Evolutionary conservation across 2,329 filamentous ascomycete genomes (phyloP), one percentile per base, ranked within the genome.

Genomic region (Geosmithia morbida): DNA sequence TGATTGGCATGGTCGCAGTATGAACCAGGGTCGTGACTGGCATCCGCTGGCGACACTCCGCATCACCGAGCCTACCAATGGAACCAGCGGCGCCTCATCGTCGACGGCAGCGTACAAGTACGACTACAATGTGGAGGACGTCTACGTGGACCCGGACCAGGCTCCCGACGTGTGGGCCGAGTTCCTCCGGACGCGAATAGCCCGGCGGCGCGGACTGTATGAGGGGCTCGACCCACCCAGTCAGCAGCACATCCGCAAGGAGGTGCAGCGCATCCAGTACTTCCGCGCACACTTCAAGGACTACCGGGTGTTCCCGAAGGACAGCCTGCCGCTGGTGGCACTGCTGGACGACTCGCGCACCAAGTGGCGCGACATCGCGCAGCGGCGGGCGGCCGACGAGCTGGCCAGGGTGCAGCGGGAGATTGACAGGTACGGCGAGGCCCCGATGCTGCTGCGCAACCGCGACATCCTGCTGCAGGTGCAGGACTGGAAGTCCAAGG

Each of bases 201-300:
- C 39, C 16, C 48, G 47, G 13, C 48, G 51, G 16, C 33, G 48
- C 11, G 43, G 29, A 6, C 44, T 51, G n/a, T 53, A 49, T 43
- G 43, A 48, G 22, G 26, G 41, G 22, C 47, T 50, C 22, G 48
- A 49, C 18, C 39, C 44, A 16, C 47, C 50, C 8, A 50, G 46
- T 14, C 47, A 50, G 33, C 50, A 53, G 37, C 48, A 49, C 13
- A 47, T 53, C 13, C 51, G 51, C 26, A 53, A 53, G 43, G 51
- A 53, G 46, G 29, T 53, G 10, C 46, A 49, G n/a, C 46, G 51
- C 37, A 51, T 53, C 43, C 41, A 46, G 10, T 53, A 48, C 41
- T 53, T 53, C 41, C 45, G 51, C 4, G 46, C 48, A n/a, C 50
- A 53, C 43, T 53, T 53, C 51, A 51, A 51, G 46, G 50, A 53